Percentiles rank a stretch among this genome's conserved stretches.
phyloP scores from a whole-genome alignment of 83 land plant genomes.

The Isoetes engelmannii region DNA sequence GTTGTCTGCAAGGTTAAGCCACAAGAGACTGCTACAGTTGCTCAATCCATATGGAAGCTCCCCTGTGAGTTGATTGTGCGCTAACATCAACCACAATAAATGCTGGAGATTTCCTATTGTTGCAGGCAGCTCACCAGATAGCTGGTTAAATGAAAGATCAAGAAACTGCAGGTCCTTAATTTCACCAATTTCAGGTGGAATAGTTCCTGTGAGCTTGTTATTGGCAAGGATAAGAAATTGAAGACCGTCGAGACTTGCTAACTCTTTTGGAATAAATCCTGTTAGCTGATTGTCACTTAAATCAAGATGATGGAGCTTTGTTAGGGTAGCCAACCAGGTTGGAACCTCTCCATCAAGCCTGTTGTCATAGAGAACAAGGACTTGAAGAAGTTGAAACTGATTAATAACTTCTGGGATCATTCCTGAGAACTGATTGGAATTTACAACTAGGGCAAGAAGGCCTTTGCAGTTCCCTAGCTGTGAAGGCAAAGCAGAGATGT shows the following conservation, averaged over 20 bases:
- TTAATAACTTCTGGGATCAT: background rate
- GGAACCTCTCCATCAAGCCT: slow-evolving; percentile 15
- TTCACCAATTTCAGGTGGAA: background rate
- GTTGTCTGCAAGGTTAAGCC: slow-evolving; percentile 19
- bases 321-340: slow-evolving; percentile 4
- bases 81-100: slow-evolving; percentile 4
- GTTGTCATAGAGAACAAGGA: background rate
- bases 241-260: background rate
- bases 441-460: background rate
- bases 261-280: slow-evolving; percentile 14
- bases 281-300: slow-evolving; percentile 19
- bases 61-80: slow-evolving; percentile 3
- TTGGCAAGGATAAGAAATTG: background rate
- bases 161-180: slow-evolving; percentile 3
- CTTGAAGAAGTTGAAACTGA: background rate
- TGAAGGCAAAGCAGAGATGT: background rate
- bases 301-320: slow-evolving; percentile 12
- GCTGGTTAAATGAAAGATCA: background rate
- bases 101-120: slow-evolving; percentile 5
- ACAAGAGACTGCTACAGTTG: slow-evolving; percentile 2
- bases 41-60: background rate
- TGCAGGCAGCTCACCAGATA: slow-evolving; percentile 8
- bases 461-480: background rate
- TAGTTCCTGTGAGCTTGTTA: slow-evolving; percentile 2
- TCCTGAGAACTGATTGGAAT: slow-evolving; percentile 1